These are phyloP conservation scores for Halophytophthora batemanensis DNA, from an alignment of 352 stramenopile genomes.

Conservation along the genomic window DNA sequence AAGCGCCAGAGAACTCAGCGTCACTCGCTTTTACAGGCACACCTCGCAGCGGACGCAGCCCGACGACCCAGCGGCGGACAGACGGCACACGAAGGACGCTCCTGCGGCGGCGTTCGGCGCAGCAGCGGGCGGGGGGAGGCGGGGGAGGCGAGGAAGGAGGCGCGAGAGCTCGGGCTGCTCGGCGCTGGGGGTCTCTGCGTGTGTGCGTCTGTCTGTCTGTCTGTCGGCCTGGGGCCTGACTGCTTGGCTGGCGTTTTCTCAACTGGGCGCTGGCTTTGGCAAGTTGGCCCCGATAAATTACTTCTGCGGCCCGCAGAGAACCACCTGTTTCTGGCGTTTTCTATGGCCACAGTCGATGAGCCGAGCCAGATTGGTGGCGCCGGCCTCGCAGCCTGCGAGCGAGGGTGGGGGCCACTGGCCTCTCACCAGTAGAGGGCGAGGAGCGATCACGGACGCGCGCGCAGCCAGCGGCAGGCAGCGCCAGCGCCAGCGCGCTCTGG, in stretches of 20 bases:
- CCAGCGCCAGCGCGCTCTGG: no score
- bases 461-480: no score
- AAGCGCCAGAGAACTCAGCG: slow-evolving; percentile 38
- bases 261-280: slow-evolving; percentile 1
- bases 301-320: neutral
- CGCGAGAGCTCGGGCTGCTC: neutral
- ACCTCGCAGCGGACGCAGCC: slow-evolving; percentile 13
- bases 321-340: neutral
- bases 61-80: neutral
- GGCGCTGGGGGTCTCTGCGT: neutral
- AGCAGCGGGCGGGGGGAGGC: neutral
- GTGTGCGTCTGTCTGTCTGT: neutral
- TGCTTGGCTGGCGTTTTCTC: slow-evolving; percentile 7
- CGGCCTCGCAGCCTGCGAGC: no score
- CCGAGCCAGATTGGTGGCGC: no score
- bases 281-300: neutral
- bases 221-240: neutral
- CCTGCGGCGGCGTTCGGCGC: neutral
- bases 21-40: slow-evolving; percentile 26
- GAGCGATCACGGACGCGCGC: no score
- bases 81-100: neutral
- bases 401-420: no score
- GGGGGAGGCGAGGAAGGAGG: neutral
- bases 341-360: no score
- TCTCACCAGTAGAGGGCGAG: no score